A percentile compares a stretch with the other conserved stretches of the same genome.
Conservation (phyloP, 345 rosid genomes). For the Arabis alpina region DNA sequence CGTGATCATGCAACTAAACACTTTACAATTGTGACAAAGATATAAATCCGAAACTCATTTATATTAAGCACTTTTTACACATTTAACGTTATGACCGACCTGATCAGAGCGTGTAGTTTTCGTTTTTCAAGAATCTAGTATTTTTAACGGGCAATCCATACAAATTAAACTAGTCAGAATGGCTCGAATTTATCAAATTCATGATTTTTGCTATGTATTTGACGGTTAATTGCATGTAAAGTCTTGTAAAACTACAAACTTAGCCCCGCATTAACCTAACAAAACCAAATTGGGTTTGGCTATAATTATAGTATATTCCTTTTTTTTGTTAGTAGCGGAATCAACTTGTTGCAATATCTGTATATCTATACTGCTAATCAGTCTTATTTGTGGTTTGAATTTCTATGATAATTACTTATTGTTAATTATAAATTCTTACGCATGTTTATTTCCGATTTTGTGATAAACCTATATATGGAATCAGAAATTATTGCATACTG, state of each 20-base stretch:
- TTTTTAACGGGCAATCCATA: not conserved
- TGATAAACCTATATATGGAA: conserved; percentile 9
- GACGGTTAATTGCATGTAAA: conserved; percentile 1
- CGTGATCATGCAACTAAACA: conserved; percentile 26
- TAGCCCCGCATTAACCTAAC: not conserved
- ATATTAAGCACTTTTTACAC: conserved; percentile 11
- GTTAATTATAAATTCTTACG: conserved; percentile 1
- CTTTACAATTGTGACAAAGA: conserved; percentile 28
- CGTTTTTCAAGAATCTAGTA: not conserved
- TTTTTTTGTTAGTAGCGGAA: not conserved
- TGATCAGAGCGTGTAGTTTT: not conserved
- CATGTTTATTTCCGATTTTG: conserved; percentile 15
- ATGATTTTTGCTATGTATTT: not conserved
- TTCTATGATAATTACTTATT: not conserved
- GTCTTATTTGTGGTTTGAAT: not conserved
- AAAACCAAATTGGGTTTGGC: conserved; percentile 3
- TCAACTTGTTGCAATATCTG: conserved; percentile 6
- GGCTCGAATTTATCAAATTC: not conserved
- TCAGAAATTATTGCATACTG: conserved; percentile 29
- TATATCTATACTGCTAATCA: not conserved
- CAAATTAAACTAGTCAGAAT: not conserved
- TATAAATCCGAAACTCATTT: conserved; percentile 16
- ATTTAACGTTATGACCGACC: not conserved
- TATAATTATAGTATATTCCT: not conserved
- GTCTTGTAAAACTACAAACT: not conserved